Base-by-base conservation (phyloP, 495 filamentous ascomycete species). In the Neurospora africana region DNA sequence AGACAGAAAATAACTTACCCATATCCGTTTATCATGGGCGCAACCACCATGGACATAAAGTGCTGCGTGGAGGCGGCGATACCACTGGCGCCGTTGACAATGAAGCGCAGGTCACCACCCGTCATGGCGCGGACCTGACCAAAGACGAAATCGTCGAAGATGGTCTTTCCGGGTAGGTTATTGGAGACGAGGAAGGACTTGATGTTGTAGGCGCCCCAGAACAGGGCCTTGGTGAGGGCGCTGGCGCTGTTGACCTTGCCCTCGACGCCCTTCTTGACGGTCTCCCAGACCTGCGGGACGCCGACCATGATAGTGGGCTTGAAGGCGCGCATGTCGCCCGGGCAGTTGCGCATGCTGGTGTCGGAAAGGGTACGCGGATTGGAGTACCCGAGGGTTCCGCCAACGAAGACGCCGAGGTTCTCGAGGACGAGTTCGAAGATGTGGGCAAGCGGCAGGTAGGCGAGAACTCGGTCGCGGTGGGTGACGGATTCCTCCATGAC, bases 371-470 rank as follows among this genome's bases (percentile, higher is more conserved):
- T 94, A 36, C 91, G 82, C 58, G 96, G 91, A 75, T 92, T 90
- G 30, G 93, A 94, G 80, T 94, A 98, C 35, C 94, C 94, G 74
- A 97, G 90, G 8, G 89, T 86, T 10, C 84, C 89, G 73, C 93
- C 94, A 68, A 88, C 82, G 84, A 88, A 93, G 70, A 97, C 82
- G 27, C 87, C 86, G 5, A 83, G 78, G 79, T 97, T 92, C 79
- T 98, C 94, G n/a, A 88, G 83, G 23, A 92, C 82, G 71, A 95
- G 91, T 72, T 92, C 91, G 77, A 91, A 93, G 75, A 97, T 97
- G 79, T 98, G 94, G 15, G 94, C 94, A 4, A 98, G 86, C 0
- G 94, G 94, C 5, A 98, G 88, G 81, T 97, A 98, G 15, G 93
- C 96, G 44, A 90, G 84, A 8, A 90, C 82, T 27, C 86, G 83